phyloP scores from a whole-genome alignment of 1,139 yeast species.

The Casaregolazyma lundiana region DNA sequence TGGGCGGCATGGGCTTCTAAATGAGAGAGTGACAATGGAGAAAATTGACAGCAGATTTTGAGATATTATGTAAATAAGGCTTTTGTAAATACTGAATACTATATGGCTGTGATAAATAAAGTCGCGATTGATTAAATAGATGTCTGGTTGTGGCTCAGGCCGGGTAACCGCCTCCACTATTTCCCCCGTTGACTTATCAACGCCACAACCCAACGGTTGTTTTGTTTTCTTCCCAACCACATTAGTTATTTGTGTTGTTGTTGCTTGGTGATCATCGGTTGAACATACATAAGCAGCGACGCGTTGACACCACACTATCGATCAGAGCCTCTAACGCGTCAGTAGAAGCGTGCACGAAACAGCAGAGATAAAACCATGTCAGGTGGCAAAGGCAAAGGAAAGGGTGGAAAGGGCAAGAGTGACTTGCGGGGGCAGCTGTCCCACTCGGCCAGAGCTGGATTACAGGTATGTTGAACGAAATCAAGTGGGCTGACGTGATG shows the following conservation, averaged over 20 bases:
- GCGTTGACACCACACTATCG: neutral
- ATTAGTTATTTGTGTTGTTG: constrained; percentile 8
- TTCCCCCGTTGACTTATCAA: neutral
- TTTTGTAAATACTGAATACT: constrained; percentile 6
- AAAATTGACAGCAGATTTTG: neutral
- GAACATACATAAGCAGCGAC: neutral
- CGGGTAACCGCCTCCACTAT: neutral
- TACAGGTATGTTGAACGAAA: constrained; percentile 42
- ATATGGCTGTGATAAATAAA: constrained; percentile 1
- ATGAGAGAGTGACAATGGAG: neutral
- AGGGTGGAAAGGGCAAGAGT: constrained; percentile 85
- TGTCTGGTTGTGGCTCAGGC: too few relatives aligned
- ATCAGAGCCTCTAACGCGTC: constrained; percentile 2
- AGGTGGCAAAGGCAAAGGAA: constrained; percentile 89
- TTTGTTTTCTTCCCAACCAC: constrained; percentile 12
- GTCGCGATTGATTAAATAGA: too few relatives aligned
- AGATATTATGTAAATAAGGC: constrained; percentile 7
- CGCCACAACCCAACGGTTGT: neutral
- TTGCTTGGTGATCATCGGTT: constrained; percentile 5
- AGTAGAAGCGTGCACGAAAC: neutral
- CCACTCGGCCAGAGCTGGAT: constrained; percentile 95
- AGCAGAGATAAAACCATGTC: constrained; percentile 52
- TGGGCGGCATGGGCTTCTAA: constrained; percentile 42
- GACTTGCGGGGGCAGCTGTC: constrained; percentile 53
- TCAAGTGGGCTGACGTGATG: neutral